Conservation (phyloP, 2,329 filamentous ascomycete species). For the Zasmidium cellare region DNA sequence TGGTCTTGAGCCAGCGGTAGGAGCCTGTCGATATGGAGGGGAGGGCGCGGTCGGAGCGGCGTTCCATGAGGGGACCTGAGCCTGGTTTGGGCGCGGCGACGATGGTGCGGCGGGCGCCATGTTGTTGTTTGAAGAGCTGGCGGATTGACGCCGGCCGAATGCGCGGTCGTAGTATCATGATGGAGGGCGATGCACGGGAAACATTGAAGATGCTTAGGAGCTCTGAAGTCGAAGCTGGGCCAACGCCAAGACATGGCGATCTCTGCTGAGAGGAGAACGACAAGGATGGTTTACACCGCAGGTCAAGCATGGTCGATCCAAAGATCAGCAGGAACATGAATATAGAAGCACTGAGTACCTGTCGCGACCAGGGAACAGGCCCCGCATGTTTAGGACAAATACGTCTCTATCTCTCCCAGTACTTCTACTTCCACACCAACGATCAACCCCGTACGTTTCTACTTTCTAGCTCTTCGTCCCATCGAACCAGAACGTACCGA, state of each 20-base stretch:
- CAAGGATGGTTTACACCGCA: not conserved
- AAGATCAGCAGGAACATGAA: too few relatives aligned
- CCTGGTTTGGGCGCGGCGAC: conserved; percentile 52
- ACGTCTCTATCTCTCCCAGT: too few relatives aligned
- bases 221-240: not conserved
- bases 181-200: conserved; percentile 1
- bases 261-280: not conserved
- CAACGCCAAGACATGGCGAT: conserved; percentile 4
- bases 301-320: too few relatives aligned
- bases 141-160: conserved; percentile 14
- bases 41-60: conserved; percentile 55
- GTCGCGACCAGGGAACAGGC: too few relatives aligned
- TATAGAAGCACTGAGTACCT: too few relatives aligned
- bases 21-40: conserved; percentile 40
- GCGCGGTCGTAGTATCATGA: conserved; percentile 29
- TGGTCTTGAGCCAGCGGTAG: conserved; percentile 54
- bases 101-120: conserved; percentile 40
- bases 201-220: conserved; percentile 5
- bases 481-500: too few relatives aligned
- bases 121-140: conserved; percentile 7
- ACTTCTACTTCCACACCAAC: too few relatives aligned
- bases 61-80: conserved; percentile 53
- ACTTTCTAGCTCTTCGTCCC: too few relatives aligned
- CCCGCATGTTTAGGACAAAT: too few relatives aligned
- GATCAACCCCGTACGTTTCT: too few relatives aligned